Evolutionary conservation across 176 grass and related monocot genomes (phyloP).

Genomic region (Thinopyrum elongatum): DNA sequence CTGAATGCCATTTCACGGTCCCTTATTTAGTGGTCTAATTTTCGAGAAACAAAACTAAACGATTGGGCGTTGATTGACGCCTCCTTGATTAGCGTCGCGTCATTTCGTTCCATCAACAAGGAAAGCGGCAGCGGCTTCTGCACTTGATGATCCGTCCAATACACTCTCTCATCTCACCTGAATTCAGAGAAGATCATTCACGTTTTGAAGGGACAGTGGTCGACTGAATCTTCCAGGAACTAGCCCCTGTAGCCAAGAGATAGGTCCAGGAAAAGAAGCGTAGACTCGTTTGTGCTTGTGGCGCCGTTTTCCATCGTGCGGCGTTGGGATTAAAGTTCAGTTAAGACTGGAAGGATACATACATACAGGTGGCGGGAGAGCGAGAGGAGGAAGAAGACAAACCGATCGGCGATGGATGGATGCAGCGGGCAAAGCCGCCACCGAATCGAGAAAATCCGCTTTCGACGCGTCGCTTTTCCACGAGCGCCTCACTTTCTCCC

Average conservation of each 20-base stretch:
- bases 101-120: too few relatives aligned
- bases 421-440: background rate
- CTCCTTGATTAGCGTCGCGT: background rate
- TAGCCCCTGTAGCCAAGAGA: background rate
- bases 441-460: too few relatives aligned
- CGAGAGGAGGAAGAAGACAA: background rate
- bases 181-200: background rate
- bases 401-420: background rate
- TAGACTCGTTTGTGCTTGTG: background rate
- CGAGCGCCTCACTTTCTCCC: conserved; percentile 2
- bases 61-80: too few relatives aligned
- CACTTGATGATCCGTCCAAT: background rate
- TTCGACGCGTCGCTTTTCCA: conserved; percentile 29
- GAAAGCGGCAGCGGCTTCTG: too few relatives aligned
- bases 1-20: too few relatives aligned
- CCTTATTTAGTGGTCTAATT: too few relatives aligned
- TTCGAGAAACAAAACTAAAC: too few relatives aligned
- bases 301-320: background rate
- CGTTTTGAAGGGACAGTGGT: too few relatives aligned
- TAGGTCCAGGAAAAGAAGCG: too few relatives aligned
- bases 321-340: background rate
- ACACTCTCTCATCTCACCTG: background rate
- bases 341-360: background rate
- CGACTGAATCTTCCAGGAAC: too few relatives aligned
- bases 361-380: background rate